Base-by-base conservation (phyloP, 306 rosid species). In the Ammopiptanthus mongolicus region DNA sequence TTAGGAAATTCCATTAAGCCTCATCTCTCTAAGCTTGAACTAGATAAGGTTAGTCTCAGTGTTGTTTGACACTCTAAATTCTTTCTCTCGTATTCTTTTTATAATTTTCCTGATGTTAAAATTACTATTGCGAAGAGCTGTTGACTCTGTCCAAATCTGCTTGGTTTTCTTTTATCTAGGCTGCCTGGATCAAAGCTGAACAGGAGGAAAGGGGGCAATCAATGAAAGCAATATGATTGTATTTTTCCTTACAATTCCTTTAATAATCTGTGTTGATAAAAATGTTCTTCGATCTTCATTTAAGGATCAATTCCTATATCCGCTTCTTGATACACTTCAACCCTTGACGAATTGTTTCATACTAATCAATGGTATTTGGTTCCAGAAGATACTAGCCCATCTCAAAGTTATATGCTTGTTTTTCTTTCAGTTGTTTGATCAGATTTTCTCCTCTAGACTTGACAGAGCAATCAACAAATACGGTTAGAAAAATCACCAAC, bases 111-210 rank as follows among this genome's bases (percentile, higher is more conserved):
- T 23, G 33, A 19, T 25, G 14, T 33, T 65, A 15, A 31, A 60
- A 19, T 37, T 21, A 31, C 22, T 39, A 34, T 47, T 62, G 74
- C 46, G 36, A 31, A 63, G 21, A 8, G 59, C 23, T 79, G 34
- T 34, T 77, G 79, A 84, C 57, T 74, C 13, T 48, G 36, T 22
- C 4, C 42, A 68, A 68, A 23, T 69, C 10, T 60, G 47, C 59
- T 6, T 64, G 71, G 56, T 39, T 60, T 77, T 23, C 33, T 18
- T 68, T 76, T 70, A 46, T 75, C 15, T 76, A 94, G 98, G 96
- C 95, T 77, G 91, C 96, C 51, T 94, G 98, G 97, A 88, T 83
- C 53, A 90, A 90, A 88, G 95, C 97, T 74, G 97, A 90, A 71
- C 90, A 90, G 74, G 91, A 94, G 83, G 95, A 88, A 79, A 88